Conservation (phyloP, 1,284 basidiomycete species). For the Fomitopsis palustris region DNA sequence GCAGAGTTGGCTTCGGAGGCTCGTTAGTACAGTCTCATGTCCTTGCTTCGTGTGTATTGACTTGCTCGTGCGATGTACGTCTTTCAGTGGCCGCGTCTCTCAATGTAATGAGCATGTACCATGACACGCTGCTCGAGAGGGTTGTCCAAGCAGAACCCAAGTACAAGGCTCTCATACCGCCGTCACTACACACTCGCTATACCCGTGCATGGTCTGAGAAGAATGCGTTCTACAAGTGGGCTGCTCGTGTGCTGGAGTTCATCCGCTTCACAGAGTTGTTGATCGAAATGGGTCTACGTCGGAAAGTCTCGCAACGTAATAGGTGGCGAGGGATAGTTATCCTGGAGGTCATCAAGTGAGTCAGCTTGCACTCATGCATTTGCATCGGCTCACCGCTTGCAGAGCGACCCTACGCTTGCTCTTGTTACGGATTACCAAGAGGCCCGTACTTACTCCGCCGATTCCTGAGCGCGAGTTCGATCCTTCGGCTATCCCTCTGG, state of each 20-base stretch:
- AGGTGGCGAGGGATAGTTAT: slow-evolving; percentile 73
- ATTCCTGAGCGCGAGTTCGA: slow-evolving; percentile 87
- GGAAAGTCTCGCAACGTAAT: slow-evolving; percentile 58
- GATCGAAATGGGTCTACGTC: slow-evolving; percentile 80
- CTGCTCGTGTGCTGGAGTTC: slow-evolving; percentile 68
- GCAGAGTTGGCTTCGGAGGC: slow-evolving; percentile 91
- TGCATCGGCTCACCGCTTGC: background rate
- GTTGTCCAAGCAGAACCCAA: slow-evolving; percentile 61
- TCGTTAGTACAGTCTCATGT: slow-evolving; percentile 52
- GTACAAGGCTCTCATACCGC: slow-evolving; percentile 66
- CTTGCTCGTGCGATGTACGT: slow-evolving; percentile 9
- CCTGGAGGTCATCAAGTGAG: slow-evolving; percentile 80
- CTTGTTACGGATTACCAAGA: slow-evolving; percentile 67
- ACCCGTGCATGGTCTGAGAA: slow-evolving; percentile 80
- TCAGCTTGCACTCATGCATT: slow-evolving; percentile 9
- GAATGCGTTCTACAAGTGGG: slow-evolving; percentile 69
- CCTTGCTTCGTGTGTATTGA: background rate
- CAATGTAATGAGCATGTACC: slow-evolving; percentile 81
- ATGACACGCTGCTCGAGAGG: slow-evolving; percentile 77
- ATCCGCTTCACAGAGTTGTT: slow-evolving; percentile 79
- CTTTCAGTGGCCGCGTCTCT: slow-evolving; percentile 64
- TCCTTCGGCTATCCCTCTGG: slow-evolving; percentile 58
- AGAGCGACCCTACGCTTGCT: slow-evolving; percentile 74
- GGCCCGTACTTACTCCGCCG: slow-evolving; percentile 71
- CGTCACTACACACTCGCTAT: slow-evolving; percentile 71